Evolutionary conservation across 2,329 filamentous ascomycete species (phyloP), one percentile per base, ranked within the genome.

Genomic region (Cladosporium sp.): DNA sequence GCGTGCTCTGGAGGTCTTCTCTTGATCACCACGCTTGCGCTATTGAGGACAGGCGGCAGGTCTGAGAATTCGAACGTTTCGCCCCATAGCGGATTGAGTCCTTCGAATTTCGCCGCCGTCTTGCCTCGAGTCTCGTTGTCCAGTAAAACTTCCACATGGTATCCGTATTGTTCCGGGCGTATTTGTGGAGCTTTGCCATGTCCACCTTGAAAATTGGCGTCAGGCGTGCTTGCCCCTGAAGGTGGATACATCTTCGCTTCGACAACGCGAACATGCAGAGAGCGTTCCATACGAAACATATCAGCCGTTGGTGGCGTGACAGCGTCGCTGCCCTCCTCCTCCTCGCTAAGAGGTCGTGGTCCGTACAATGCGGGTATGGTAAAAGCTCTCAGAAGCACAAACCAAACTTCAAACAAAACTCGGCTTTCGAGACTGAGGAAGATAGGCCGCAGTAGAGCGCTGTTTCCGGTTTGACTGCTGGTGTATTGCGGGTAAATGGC

Each of bases 361-460:
- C 87, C 90, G 70, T 96, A 97, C 12, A 97, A 81, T 67, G 97
- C 92, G 0, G 94, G 93, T 47, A 96, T 87, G 0, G 93, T 91
- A 72, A 97, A 97, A 0, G 93, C 92, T 62, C 93, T 85, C 30
- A 99, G 74, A 9, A 99, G 78, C 6, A 96, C 92, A 68, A 96
- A 93, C 94, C 94, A 99, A 12, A 97, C 94, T 72, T 99, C 94
- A 67, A 95, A 96, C n/a, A 96, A 80, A 6, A 96, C 86, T 42
- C 92, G 84, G 25, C 85, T 92, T 66, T 97, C 93, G 45, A 97
- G 76, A 3, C 90, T 89, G 36, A 99, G 80, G 70, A 96, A 97
- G 37, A 97, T 87, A 0, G 94, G 93, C n/a, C 90, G 86, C 60
- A 91, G 87, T 28, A 93, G 84, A 6, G 88, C 88, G 58, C 93